Base-by-base conservation (phyloP, 148 eudicot genomes). In the Vaccinium myrtillus region DNA sequence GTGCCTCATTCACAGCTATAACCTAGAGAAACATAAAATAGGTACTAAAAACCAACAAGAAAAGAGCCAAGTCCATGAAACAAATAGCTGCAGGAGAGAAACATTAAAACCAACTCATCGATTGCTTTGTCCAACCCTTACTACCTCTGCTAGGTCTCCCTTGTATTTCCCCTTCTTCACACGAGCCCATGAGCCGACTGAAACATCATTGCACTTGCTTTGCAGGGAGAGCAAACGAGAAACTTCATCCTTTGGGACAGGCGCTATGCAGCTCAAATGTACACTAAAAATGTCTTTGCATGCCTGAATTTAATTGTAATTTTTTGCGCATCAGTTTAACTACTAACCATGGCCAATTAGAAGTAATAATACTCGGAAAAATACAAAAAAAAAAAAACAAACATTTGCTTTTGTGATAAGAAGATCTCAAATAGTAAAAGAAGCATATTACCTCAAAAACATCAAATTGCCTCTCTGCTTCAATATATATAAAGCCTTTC, bases 61-160 rank as follows among this genome's bases (percentile, higher is more conserved):
- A 8, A 1, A 59, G 67, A 2, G 61, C 49, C 67, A 69, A 82
- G 18, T 27, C 43, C 46, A 76, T n/a, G 2, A 46, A 75, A 59
- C 23, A 83, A 18, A 18, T 78, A 61, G 30, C 67, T 59, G 21
- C 10, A 59, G 67, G 9, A 59, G 67, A 59, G 67, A 59, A 59
- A 59, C 23, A 19, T 59, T 59, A 43, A 46, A 80, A 89, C 39
- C 16, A 74, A 82, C 51, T 43, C 65, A n/a, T 82, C 18, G 5
- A 80, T 49, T 7, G 79, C 81, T 54, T 53, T 36, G 74, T 77
- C 10, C 73, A 71, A 69, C 53, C 82, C 49, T 18, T n/a, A 61
- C 78, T 87, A 95, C 99, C 98, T 92, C 92, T 75, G 95, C 97
- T 69, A 97, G 88, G 86, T 97, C 99, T 75, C 98, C 98, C 84